A percentile compares a stretch with the other conserved stretches of the same genome.
phyloP scores from a whole-genome alignment of 176 grass and related monocot species.

The Carex cristatella region DNA sequence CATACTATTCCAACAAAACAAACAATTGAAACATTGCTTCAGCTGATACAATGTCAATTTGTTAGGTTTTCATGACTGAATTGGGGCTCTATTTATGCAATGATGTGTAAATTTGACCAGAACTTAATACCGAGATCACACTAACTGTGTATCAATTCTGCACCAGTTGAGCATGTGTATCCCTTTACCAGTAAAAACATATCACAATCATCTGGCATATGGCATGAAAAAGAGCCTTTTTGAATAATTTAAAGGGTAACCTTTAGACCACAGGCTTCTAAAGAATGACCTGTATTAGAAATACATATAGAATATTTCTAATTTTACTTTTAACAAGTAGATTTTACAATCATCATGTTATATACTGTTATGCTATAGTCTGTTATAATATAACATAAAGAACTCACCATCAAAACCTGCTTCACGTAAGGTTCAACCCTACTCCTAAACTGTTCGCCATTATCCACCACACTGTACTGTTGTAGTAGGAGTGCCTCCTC shows the following conservation, averaged over 20 bases:
- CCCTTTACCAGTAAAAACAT: background rate
- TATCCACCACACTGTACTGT: constrained; percentile 36
- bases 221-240: background rate
- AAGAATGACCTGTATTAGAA: background rate
- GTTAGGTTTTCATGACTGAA: background rate
- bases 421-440: constrained; percentile 55
- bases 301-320: background rate
- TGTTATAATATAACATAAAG: background rate
- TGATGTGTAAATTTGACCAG: background rate
- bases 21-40: background rate
- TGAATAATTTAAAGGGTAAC: background rate
- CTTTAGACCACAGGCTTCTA: background rate
- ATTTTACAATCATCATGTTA: background rate
- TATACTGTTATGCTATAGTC: background rate
- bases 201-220: background rate
- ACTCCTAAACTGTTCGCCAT: constrained; percentile 47
- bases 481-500: constrained; percentile 85
- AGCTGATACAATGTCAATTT: background rate
- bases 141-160: background rate
- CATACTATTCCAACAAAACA: constrained; percentile 54
- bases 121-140: background rate
- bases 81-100: background rate
- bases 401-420: constrained; percentile 78
- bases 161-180: background rate
- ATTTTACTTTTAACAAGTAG: background rate